These are phyloP conservation scores for Cudoniella acicularis DNA, from an alignment of 495 filamentous ascomycete genomes.

Conservation along the genomic window DNA sequence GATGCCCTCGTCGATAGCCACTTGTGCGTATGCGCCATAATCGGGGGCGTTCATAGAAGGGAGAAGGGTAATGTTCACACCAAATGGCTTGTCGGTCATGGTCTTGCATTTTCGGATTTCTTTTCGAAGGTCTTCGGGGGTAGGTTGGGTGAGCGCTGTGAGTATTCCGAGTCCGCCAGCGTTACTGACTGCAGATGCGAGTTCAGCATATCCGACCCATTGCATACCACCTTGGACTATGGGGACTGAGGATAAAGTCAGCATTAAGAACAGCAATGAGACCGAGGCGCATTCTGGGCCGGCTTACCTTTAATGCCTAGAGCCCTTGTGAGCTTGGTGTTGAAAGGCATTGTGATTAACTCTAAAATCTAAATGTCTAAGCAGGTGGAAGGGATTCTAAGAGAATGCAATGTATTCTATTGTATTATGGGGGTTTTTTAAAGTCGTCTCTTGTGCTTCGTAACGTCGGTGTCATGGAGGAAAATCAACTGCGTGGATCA, in stretches of 20 bases:
- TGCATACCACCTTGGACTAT: conserved; percentile 99
- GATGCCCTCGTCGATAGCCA: conserved; percentile 90
- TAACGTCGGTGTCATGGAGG: not conserved
- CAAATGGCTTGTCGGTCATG: conserved; percentile 88
- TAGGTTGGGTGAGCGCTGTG: conserved; percentile 92
- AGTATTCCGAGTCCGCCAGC: conserved; percentile 91
- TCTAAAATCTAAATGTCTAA: not conserved
- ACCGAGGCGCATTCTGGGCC: not conserved
- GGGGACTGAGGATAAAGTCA: conserved; percentile 58
- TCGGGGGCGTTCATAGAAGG: conserved; percentile 85
- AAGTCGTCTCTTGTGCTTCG: not conserved
- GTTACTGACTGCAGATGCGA: conserved; percentile 91
- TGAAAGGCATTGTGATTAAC: conserved; percentile 72
- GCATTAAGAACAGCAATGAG: not conserved
- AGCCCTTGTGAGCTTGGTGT: conserved; percentile 81
- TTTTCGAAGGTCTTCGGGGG: conserved; percentile 85
- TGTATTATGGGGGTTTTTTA: not conserved
- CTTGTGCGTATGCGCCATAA: conserved; percentile 88
- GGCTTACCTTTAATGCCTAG: conserved; percentile 76
- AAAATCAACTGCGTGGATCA: not conserved
- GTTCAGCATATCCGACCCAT: conserved; percentile 75
- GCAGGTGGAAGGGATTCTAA: not conserved
- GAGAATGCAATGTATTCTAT: conserved; percentile 5
- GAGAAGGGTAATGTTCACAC: conserved; percentile 93
- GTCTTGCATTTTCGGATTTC: conserved; percentile 84